Evolutionary conservation across 345 rosid species (phyloP).

Genomic region (Bruguiera sexangula): DNA sequence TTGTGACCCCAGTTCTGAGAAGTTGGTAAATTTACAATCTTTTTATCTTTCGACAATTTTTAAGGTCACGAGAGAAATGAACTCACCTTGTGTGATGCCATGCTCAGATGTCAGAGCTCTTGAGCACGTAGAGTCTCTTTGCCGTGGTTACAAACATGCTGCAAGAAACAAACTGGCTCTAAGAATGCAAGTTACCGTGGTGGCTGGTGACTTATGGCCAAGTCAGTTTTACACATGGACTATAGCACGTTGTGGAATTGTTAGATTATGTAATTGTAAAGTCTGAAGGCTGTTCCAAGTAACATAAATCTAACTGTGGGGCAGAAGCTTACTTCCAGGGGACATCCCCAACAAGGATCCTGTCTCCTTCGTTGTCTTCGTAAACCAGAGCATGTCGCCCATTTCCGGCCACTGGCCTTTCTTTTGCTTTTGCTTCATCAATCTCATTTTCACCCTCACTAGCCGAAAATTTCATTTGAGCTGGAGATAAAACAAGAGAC

Average conservation of each 20-base stretch:
- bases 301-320: conserved; percentile 3
- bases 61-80: conserved; percentile 7
- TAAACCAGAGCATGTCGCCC: conserved; percentile 95
- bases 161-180: conserved; percentile 7
- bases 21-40: not conserved
- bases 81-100: conserved; percentile 16
- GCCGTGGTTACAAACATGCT: conserved; percentile 48
- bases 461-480: conserved; percentile 55
- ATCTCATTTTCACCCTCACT: conserved; percentile 43
- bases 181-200: too few species aligned
- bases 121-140: conserved; percentile 44
- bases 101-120: conserved; percentile 24
- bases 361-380: conserved; percentile 98
- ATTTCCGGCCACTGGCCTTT: conserved; percentile 62
- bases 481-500: conserved; percentile 15
- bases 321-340: conserved; percentile 94
- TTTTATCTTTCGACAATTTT: not conserved
- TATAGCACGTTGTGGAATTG: too few species aligned
- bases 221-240: too few species aligned
- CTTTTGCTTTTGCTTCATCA: conserved; percentile 61
- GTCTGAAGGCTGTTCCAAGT: too few species aligned
- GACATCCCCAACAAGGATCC: conserved; percentile 99
- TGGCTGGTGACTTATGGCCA: too few species aligned
- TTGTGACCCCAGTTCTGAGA: not conserved
- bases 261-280: too few species aligned